Base-by-base conservation (phyloP, 495 filamentous ascomycete genomes). In the Pyronema omphalodes region DNA sequence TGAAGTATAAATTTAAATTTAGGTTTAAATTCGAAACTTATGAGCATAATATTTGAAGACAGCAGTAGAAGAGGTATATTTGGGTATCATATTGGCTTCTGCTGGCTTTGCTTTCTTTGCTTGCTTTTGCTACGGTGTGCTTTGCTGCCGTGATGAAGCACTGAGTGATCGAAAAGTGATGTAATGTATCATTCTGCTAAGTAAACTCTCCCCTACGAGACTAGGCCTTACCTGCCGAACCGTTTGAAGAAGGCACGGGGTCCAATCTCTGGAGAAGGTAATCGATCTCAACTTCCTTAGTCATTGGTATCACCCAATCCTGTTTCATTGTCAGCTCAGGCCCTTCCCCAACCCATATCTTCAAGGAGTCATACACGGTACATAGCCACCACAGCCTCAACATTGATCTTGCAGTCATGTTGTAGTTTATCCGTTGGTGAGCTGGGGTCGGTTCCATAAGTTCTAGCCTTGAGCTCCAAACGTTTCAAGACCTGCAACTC, bases 211-310 rank as follows among this genome's bases (percentile, higher is more conserved):
- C 23, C 23, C 23, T 29, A 29, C 23, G 23, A 29, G 23, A 2
- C 39, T 41, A 41, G 2, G 7, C 39, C 39, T 41, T 41, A 12
- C 39, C 39, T 41, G 11, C 39, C 39, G 11, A 12, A 3, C 39
- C 11, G 23, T 51, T 51, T 19, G 29, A 12, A 4, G 3, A 12
- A 11, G 44, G 44, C 19, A 52, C 50, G 3, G 53, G 12, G 41
- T 82, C 78, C 35, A 99, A 73, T 53, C 91, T 77, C 67, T 95
- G 86, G 83, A 96, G 93, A 41, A 99, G 73, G 61, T 99, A 99
- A 62, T 96, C 88, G 15, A 96, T 84, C 71, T 99, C 93, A 33
- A 99, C 88, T 56, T 88, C 81, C 68, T 96, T 99, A 23, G 93
- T 99, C 65, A 96, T 68, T 1, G 93, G 93, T 54, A 99, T 99